Evolutionary conservation across 768 basidiomycete species (phyloP).

Genomic region (Calvatia gigantea): DNA sequence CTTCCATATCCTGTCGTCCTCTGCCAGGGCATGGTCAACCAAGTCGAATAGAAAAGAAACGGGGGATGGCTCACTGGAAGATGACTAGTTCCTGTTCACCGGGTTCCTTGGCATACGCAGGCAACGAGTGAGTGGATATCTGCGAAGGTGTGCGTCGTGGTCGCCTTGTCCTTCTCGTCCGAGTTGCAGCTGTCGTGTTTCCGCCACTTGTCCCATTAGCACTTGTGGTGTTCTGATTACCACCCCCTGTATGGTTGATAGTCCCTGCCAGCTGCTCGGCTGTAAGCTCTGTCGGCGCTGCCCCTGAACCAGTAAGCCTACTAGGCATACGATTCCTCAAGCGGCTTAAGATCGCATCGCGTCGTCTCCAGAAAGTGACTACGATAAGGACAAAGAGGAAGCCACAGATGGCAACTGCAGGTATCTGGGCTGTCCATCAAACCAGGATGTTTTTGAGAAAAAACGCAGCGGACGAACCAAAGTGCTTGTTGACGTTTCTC

Average conservation of each 20-base stretch:
- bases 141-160: constrained; percentile 71
- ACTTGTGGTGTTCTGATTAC: no score
- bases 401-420: constrained; percentile 22
- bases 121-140: constrained; percentile 73
- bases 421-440: constrained; percentile 18
- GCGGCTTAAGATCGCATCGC: constrained; percentile 10
- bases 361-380: constrained; percentile 19
- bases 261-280: constrained; percentile 57
- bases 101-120: constrained; percentile 80
- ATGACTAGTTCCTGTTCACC: constrained; percentile 82
- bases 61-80: constrained; percentile 31
- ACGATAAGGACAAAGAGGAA: constrained; percentile 24
- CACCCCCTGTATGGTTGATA: constrained; percentile 25
- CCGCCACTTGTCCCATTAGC: constrained; percentile 21
- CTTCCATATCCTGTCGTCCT: constrained; percentile 49
- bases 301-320: constrained; percentile 1
- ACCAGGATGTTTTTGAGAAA: not conserved
- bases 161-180: constrained; percentile 30
- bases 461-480: not conserved
- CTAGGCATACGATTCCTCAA: constrained; percentile 9
- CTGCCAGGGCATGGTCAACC: constrained; percentile 23
- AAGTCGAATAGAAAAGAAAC: not conserved
- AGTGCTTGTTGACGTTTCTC: not conserved
- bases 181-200: constrained; percentile 18
- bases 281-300: constrained; percentile 34